Evolutionary conservation across 2,329 filamentous ascomycete species (phyloP).

Genomic region (Fusarium sp.): DNA sequence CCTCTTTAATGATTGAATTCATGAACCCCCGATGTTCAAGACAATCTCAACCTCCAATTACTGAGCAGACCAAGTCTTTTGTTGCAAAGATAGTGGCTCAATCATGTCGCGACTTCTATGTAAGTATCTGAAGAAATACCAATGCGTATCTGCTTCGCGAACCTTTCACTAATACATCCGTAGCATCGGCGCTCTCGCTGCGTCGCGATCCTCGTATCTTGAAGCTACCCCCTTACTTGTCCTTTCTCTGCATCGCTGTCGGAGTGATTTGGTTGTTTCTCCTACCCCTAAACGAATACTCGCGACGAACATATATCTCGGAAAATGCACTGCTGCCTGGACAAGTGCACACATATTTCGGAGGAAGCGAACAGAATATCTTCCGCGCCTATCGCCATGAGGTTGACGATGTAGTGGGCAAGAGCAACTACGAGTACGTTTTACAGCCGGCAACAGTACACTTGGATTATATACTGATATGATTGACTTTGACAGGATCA

Average conservation of each 20-base stretch:
- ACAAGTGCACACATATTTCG: constrained; percentile 98
- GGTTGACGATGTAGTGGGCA: constrained; percentile 70
- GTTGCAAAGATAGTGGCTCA: constrained; percentile 22
- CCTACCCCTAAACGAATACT: constrained; percentile 90
- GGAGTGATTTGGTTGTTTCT: constrained; percentile 91
- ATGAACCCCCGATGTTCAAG: constrained; percentile 9
- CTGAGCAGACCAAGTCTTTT: constrained; percentile 17
- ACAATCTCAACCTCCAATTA: constrained; percentile 24
- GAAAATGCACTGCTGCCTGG: constrained; percentile 96
- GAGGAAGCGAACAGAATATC: constrained; percentile 94
- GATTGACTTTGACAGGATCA: constrained; percentile 59
- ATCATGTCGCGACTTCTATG: constrained; percentile 66
- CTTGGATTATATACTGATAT: not conserved
- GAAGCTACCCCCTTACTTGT: constrained; percentile 87
- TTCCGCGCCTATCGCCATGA: constrained; percentile 92
- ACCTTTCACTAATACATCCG: constrained; percentile 7
- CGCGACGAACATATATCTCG: constrained; percentile 92
- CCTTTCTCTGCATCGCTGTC: constrained; percentile 83
- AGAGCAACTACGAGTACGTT: constrained; percentile 64
- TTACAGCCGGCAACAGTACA: not conserved
- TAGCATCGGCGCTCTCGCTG: constrained; percentile 73
- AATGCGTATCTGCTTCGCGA: not conserved
- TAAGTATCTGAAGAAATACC: constrained; percentile 49
- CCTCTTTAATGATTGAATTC: constrained; percentile 16
- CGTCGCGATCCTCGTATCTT: constrained; percentile 84